A percentile compares a stretch with the other conserved stretches of the same genome.
These are phyloP conservation scores for Monilinia polystroma DNA, from an alignment of 2,329 filamentous ascomycete genomes.

Conservation along the genomic window DNA sequence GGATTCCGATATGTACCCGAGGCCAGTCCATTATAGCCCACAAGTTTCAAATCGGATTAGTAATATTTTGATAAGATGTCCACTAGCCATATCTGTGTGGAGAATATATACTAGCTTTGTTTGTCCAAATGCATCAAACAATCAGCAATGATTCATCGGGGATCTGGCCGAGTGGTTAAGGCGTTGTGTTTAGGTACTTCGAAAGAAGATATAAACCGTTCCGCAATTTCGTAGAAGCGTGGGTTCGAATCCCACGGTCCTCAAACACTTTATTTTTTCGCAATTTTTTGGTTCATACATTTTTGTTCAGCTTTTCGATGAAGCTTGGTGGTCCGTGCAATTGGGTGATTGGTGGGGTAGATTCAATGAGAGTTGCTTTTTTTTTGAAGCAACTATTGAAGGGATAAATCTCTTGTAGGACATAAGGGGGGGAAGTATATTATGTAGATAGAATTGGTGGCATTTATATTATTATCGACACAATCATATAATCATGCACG, in stretches of 20 bases:
- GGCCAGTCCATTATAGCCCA: neutral
- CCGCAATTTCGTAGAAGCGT: constrained; percentile 41
- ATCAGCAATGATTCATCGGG: constrained; percentile 29
- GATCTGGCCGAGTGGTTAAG: constrained; percentile 57
- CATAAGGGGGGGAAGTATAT: too few species aligned
- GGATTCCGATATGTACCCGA: neutral
- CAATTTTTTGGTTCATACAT: neutral
- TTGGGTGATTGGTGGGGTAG: too few species aligned
- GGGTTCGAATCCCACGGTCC: constrained; percentile 54
- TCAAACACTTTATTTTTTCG: constrained; percentile 38
- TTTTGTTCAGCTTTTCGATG: neutral
- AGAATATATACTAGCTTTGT: too few species aligned
- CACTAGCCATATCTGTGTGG: too few species aligned
- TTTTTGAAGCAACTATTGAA: too few species aligned
- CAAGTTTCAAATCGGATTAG: neutral
- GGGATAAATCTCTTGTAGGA: too few species aligned
- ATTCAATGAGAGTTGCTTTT: too few species aligned
- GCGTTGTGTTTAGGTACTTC: constrained; percentile 53
- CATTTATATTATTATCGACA: too few species aligned
- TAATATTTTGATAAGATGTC: neutral
- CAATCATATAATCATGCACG: too few species aligned
- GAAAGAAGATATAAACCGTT: constrained; percentile 31
- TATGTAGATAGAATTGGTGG: too few species aligned
- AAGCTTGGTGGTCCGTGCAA: too few species aligned
- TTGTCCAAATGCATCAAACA: too few species aligned